A percentile compares a stretch with the other conserved stretches of the same genome.
phyloP scores from a whole-genome alignment of 768 basidiomycete species.

The Termitomyces sp. region DNA sequence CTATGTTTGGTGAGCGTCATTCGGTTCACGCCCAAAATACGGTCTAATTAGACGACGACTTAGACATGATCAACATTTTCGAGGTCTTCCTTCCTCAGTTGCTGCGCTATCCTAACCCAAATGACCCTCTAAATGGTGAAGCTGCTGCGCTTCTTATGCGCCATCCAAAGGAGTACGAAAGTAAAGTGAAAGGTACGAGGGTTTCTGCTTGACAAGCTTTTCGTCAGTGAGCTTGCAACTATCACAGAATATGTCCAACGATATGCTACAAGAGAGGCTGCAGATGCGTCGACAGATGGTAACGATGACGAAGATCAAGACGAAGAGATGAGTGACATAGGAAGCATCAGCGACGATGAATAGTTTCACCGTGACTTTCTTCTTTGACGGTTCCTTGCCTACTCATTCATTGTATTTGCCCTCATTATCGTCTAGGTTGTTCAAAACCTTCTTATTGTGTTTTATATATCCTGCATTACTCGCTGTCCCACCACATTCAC shows the following conservation, averaged over 20 bases:
- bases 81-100: slow-evolving; percentile 98
- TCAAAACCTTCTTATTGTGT: slow-evolving; percentile 9
- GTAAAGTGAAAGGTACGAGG: slow-evolving; percentile 81
- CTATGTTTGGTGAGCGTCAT: slow-evolving; percentile 92
- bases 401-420: slow-evolving; percentile 8
- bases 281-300: slow-evolving; percentile 64
- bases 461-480: slow-evolving; percentile 14
- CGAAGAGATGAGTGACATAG: slow-evolving; percentile 85
- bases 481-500: slow-evolving; percentile 2
- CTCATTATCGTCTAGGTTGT: slow-evolving; percentile 8
- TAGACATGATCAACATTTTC: slow-evolving; percentile 99
- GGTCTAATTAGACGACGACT: slow-evolving; percentile 1
- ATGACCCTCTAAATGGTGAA: slow-evolving; percentile 97
- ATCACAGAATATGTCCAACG: slow-evolving; percentile 90
- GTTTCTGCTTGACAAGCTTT: background rate
- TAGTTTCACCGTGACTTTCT: slow-evolving; percentile 19
- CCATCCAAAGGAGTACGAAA: slow-evolving; percentile 93
- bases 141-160: slow-evolving; percentile 97
- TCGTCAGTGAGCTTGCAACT: background rate
- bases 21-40: background rate
- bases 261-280: slow-evolving; percentile 88
- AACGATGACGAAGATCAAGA: slow-evolving; percentile 72
- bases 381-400: slow-evolving; percentile 1
- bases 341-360: slow-evolving; percentile 76
- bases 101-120: slow-evolving; percentile 95